Conservation (phyloP, 805 yeast species). For the Spencermartinsiella europaea region DNA sequence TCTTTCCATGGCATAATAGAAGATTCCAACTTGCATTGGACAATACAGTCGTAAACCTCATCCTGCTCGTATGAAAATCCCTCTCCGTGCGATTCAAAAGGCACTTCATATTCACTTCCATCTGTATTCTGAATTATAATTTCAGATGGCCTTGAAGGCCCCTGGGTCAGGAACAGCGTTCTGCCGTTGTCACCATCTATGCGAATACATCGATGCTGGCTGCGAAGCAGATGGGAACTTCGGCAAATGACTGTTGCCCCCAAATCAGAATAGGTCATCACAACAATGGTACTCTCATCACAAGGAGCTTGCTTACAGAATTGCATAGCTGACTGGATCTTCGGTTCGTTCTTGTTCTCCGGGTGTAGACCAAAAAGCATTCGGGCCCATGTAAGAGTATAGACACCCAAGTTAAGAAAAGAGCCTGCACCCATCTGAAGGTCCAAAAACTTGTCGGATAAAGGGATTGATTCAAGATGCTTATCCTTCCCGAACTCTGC, state of each 20-base stretch:
- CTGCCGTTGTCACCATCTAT: not conserved
- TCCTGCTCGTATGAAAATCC: not conserved
- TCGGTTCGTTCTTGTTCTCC: not conserved
- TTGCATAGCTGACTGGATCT: not conserved
- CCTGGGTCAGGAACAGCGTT: not conserved
- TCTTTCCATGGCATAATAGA: not conserved
- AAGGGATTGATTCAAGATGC: not conserved
- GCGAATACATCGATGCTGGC: not conserved
- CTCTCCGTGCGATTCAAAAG: not conserved
- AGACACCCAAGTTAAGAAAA: not conserved
- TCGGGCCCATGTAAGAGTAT: not conserved
- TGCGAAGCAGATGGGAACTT: not conserved
- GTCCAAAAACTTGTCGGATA: not conserved
- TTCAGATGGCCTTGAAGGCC: not conserved
- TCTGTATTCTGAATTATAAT: not conserved
- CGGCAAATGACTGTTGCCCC: not conserved
- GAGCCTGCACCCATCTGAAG: slow-evolving; percentile 2
- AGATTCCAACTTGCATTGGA: not conserved
- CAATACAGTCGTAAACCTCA: not conserved
- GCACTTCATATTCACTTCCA: too few relatives aligned
- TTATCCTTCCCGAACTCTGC: slow-evolving; percentile 1
- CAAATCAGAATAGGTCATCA: not conserved
- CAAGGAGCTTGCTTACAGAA: not conserved
- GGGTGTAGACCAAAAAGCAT: not conserved
- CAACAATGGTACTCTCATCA: not conserved